These are phyloP conservation scores for Chamaenerion angustifolium DNA, from an alignment of 345 rosid genomes.

Conservation along the genomic window DNA sequence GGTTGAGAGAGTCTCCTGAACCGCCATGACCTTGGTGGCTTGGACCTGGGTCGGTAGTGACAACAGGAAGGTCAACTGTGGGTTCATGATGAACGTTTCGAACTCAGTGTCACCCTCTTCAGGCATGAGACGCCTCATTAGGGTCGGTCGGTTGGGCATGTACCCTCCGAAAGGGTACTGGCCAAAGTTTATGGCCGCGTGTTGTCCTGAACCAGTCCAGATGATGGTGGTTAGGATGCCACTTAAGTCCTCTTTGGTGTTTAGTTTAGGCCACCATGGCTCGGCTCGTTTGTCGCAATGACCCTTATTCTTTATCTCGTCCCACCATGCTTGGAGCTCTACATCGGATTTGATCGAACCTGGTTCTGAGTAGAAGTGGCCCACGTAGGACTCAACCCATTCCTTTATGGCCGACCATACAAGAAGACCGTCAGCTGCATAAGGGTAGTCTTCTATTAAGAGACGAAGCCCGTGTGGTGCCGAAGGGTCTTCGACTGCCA, in stretches of 20 bases:
- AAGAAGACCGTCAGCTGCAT: slow-evolving; percentile 83
- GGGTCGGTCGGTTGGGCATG: slow-evolving; percentile 79
- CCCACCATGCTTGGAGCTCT: slow-evolving; percentile 95
- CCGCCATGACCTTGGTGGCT: slow-evolving; percentile 96
- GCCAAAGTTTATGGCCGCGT: slow-evolving; percentile 89
- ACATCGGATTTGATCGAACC: slow-evolving; percentile 44
- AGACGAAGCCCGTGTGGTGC: slow-evolving; percentile 59
- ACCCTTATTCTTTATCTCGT: slow-evolving; percentile 81
- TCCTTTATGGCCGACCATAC: slow-evolving; percentile 78
- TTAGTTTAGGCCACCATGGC: slow-evolving; percentile 91
- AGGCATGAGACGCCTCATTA: slow-evolving; percentile 64
- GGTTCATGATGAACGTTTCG: slow-evolving; percentile 48
- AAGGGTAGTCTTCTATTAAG: slow-evolving; percentile 82
- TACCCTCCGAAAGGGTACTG: slow-evolving; percentile 96
- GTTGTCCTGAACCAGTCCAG: slow-evolving; percentile 90
- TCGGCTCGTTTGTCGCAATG: slow-evolving; percentile 71
- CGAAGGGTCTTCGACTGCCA: slow-evolving; percentile 87
- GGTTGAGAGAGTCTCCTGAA: slow-evolving; percentile 76
- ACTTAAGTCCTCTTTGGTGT: slow-evolving; percentile 58
- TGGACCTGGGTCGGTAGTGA: slow-evolving; percentile 80
- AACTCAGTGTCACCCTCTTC: slow-evolving; percentile 42
- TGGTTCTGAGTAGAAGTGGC: slow-evolving; percentile 55
- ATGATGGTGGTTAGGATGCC: slow-evolving; percentile 59
- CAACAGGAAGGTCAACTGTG: slow-evolving; percentile 50
- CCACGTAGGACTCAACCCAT: slow-evolving; percentile 57